Evolutionary conservation across 306 rosid species (phyloP), one percentile per base, ranked within the genome.

Genomic region (Begonia masoniana): DNA sequence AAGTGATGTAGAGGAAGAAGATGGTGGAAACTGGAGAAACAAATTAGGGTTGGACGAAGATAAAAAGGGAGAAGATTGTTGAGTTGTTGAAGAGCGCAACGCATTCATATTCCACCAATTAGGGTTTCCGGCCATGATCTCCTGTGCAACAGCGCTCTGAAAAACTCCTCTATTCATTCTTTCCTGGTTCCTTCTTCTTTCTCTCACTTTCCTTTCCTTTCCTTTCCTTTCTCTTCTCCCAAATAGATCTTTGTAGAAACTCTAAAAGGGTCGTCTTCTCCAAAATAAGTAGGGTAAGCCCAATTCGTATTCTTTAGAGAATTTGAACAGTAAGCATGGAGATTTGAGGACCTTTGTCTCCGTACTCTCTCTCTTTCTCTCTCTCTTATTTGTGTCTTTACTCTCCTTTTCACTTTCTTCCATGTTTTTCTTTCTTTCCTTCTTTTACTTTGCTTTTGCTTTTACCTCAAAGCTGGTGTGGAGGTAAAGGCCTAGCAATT

Each of bases 61-160:
- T 9, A 43, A 43, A 36, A 49, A 49, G 2, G 72, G 52, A 51
- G 61, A 57, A 57, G 69, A 53, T 19, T 66, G 70, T 6, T 60
- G 56, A 12, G 14, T 69, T 57, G 78, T 9, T 21, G 77, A 76
- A 2, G 93, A 73, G 41, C 76, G 69, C 85, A 77, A 67, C 68
- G 49, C 74, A 62, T 83, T 91, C 77, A 81, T 71, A 68, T 71
- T 82, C 99, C 96, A 92, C 93, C 87, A 83, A 51, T 72, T 92
- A 75, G 99, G 87, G 85, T 86, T 86, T 50, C 88, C 88, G 54
- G 89, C 72, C 45, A 63, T 70, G 78, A 92, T 86, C 69, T 83
- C 94, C 70, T 92, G 99, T 82, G 81, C 86, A 48, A 88, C 88
- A 24, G 95, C 79, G 71, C 93, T 86, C 43, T 92, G 93, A 51